phyloP scores from a whole-genome alignment of 352 stramenopile species.

The Phytophthora uliginosa region DNA sequence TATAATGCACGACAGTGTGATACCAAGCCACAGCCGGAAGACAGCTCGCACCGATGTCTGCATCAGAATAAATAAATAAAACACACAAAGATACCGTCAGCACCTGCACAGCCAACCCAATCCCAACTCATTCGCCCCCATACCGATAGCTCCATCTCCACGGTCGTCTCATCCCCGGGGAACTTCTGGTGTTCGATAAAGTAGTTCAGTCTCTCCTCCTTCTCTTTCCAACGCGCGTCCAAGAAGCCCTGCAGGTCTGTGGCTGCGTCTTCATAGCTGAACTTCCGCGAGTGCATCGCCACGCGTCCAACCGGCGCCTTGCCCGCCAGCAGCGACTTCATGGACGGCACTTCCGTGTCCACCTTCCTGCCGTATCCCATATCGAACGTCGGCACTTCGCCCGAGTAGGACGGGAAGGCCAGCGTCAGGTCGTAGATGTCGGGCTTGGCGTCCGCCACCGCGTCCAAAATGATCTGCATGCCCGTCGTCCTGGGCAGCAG shows the following conservation, averaged over 20 bases:
- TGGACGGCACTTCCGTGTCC: constrained; percentile 87
- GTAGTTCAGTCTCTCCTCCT: constrained; percentile 77
- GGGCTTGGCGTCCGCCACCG: constrained; percentile 82
- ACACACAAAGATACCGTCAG: constrained; percentile 5
- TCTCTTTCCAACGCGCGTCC: constrained; percentile 79
- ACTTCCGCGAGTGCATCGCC: constrained; percentile 72
- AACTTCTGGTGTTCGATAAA: constrained; percentile 85
- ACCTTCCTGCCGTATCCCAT: constrained; percentile 90
- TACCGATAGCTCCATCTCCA: constrained; percentile 54
- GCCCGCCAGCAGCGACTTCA: constrained; percentile 77
- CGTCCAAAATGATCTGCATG: constrained; percentile 94
- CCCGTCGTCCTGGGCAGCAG: constrained; percentile 94
- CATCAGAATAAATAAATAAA: constrained; percentile 10
- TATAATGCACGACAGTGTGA: constrained; percentile 70
- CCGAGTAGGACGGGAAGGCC: constrained; percentile 85
- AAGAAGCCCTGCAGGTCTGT: constrained; percentile 69
- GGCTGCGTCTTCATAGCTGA: constrained; percentile 65
- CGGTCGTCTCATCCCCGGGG: constrained; percentile 33
- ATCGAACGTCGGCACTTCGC: constrained; percentile 89
- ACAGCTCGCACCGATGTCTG: constrained; percentile 74
- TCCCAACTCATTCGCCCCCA: neutral
- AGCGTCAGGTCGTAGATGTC: constrained; percentile 97
- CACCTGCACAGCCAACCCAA: neutral
- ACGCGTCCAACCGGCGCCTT: constrained; percentile 55
- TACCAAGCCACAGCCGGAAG: constrained; percentile 80